Evolutionary conservation across 129 eudicot genomes (phyloP).

Genomic region (Escallonia rubra): DNA sequence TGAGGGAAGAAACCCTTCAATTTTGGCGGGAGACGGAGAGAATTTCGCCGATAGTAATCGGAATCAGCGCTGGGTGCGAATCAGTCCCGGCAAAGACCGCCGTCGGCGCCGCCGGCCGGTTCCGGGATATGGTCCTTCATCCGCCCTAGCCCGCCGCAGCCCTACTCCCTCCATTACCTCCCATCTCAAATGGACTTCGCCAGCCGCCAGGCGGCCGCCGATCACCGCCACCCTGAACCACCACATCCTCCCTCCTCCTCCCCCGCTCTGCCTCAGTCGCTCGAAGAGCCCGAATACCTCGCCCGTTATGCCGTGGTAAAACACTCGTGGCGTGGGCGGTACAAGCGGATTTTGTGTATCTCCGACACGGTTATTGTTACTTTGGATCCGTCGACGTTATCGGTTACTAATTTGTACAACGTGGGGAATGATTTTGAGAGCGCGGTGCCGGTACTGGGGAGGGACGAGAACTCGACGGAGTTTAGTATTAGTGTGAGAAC

Average conservation of each 20-base stretch:
- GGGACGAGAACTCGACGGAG: constrained; percentile 78
- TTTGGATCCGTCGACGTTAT: constrained; percentile 65
- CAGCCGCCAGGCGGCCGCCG: constrained; percentile 45
- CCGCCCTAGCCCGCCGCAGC: constrained; percentile 59
- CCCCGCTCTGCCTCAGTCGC: constrained; percentile 23
- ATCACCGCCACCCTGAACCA: constrained; percentile 26
- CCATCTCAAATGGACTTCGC: constrained; percentile 81
- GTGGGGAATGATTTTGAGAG: constrained; percentile 71
- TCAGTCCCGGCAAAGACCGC: constrained; percentile 89
- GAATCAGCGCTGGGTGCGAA: constrained; percentile 94
- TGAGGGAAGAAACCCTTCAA: not conserved
- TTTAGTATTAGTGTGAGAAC: constrained; percentile 75
- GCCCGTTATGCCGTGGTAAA: constrained; percentile 77
- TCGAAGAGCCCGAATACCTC: constrained; percentile 85
- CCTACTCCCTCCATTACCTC: constrained; percentile 68
- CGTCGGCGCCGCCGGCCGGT: constrained; percentile 74
- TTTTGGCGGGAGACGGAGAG: too few species aligned
- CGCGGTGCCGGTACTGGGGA: constrained; percentile 67
- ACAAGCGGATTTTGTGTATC: constrained; percentile 81
- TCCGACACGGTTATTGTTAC: constrained; percentile 53
- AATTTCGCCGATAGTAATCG: constrained; percentile 7
- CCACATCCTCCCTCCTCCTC: constrained; percentile 36
- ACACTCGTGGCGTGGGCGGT: constrained; percentile 98
- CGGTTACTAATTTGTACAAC: constrained; percentile 84
- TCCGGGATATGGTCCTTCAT: constrained; percentile 68